A percentile compares a stretch with the other conserved stretches of the same genome.
Conservation (phyloP, 2,329 filamentous ascomycete species). For the Lomentospora prolificans region DNA sequence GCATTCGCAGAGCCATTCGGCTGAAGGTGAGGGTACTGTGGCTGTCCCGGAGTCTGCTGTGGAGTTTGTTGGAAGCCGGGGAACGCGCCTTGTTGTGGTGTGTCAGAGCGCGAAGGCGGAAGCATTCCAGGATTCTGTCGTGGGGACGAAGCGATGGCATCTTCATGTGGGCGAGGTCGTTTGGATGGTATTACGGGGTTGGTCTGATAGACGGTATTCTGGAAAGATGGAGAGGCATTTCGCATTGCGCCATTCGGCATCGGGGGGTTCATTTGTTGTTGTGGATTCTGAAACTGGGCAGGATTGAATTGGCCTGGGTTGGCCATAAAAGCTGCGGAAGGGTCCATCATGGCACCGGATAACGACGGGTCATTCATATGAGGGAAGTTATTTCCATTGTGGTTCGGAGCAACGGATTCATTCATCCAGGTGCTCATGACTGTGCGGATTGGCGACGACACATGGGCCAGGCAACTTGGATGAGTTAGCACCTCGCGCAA, state of each 20-base stretch:
- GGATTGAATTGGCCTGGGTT: conserved; percentile 51
- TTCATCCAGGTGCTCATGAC: conserved; percentile 65
- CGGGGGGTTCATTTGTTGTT: conserved; percentile 33
- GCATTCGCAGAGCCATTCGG: conserved; percentile 71
- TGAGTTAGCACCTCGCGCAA: conserved; percentile 4
- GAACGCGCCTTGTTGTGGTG: conserved; percentile 54
- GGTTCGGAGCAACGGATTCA: conserved; percentile 52
- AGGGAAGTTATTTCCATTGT: conserved; percentile 60
- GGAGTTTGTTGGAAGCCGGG: conserved; percentile 57
- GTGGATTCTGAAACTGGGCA: conserved; percentile 45
- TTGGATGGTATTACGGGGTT: conserved; percentile 86
- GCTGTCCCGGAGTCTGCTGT: conserved; percentile 52
- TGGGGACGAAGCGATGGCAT: conserved; percentile 76
- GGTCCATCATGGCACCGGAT: conserved; percentile 53
- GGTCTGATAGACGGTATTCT: conserved; percentile 71
- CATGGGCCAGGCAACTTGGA: conserved; percentile 6
- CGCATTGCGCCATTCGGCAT: conserved; percentile 80
- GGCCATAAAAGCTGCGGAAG: conserved; percentile 49
- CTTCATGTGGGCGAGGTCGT: conserved; percentile 69
- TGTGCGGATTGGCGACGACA: conserved; percentile 4
- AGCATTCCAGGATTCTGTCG: conserved; percentile 64
- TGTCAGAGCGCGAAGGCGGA: conserved; percentile 81
- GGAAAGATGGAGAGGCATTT: conserved; percentile 71
- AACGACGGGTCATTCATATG: conserved; percentile 47
- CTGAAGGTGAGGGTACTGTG: conserved; percentile 73